A percentile compares a stretch with the other conserved stretches of the same genome.
phyloP scores from a whole-genome alignment of 2,329 filamentous ascomycete species.

The Apiospora arundinis region DNA sequence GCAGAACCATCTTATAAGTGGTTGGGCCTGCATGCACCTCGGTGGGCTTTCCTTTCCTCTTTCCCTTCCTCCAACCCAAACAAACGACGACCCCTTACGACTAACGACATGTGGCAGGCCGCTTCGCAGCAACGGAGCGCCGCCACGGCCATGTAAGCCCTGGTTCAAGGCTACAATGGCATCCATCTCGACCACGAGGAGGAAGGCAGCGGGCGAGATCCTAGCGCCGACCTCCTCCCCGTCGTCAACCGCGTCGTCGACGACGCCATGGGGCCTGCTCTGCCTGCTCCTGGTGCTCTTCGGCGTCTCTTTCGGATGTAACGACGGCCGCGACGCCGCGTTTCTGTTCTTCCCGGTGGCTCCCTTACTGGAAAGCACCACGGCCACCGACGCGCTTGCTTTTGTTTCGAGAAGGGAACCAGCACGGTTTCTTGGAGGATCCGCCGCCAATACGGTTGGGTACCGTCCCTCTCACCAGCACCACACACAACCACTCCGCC shows the following conservation, averaged over 20 bases:
- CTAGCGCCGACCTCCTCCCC: neutral
- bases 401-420: conserved; percentile 4
- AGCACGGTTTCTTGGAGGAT: conserved; percentile 11
- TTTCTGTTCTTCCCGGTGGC: conserved; percentile 11
- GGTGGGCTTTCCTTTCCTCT: neutral
- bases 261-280: conserved; percentile 2
- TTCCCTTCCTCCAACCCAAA: neutral
- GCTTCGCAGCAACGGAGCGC: conserved; percentile 13
- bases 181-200: conserved; percentile 9
- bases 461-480: conserved; percentile 6
- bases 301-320: conserved; percentile 14
- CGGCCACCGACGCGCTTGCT: conserved; percentile 4
- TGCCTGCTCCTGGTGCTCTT: conserved; percentile 15
- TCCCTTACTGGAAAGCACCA: neutral
- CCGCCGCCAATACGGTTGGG: conserved; percentile 12
- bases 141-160: conserved; percentile 17
- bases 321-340: conserved; percentile 5
- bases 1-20: neutral
- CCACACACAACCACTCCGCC: conserved; percentile 12
- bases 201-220: neutral
- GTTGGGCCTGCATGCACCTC: conserved; percentile 3
- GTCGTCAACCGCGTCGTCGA: neutral
- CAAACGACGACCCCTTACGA: conserved; percentile 3
- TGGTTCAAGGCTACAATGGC: conserved; percentile 6
- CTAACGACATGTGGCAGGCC: conserved; percentile 16